Evolutionary conservation across 2,329 filamentous ascomycete species (phyloP), one percentile per base, ranked within the genome.

Genomic region (Neonectria magnoliae): DNA sequence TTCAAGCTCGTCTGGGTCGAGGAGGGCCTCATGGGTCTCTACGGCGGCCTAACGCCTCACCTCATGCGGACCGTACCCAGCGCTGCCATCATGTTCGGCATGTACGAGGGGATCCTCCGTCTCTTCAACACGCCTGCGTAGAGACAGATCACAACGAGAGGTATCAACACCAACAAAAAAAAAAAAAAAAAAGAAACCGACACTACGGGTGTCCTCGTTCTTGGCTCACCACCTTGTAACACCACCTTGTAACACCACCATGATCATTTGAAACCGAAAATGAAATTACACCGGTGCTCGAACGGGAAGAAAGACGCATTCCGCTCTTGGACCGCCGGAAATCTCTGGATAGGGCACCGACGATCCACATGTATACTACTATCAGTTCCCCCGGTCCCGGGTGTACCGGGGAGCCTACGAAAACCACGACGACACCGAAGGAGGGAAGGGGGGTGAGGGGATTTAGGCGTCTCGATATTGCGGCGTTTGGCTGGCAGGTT

Each of bases 41-140:
- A 98, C 76, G 94, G 95, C 60, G 94, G 94, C 18, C 84, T 98
- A 74, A 97, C 94, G 14, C 94, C 95, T 51, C 95, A 98, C 77
- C 88, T 98, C 74, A 88, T 98, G 80, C 87, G 94, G 66, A 94
- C 94, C 7, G 94, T 98, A 6, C 95, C 95, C 1, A 96, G 92
- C 71, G 94, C 95, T 8, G 94, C 93, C 71, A 97, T 98, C 78
- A 98, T 97, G 92, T 97, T 98, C 78, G 94, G 93, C 79, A 96
- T 96, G 84, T 97, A 89, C 74, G 87, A 89, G 75, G 85, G 82
- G 59, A 88, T 88, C 47, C 78, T 88, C 31, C 81, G 82, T 6
- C 71, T 86, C 6, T 82, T 85, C 64, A 73, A 82, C 62, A 79
- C 79, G 8, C 75, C 77, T 14, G 76, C 78, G 7, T 81, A 74